phyloP scores from a whole-genome alignment of 257 asterid genomes.

The Anisodus tanguticus region DNA sequence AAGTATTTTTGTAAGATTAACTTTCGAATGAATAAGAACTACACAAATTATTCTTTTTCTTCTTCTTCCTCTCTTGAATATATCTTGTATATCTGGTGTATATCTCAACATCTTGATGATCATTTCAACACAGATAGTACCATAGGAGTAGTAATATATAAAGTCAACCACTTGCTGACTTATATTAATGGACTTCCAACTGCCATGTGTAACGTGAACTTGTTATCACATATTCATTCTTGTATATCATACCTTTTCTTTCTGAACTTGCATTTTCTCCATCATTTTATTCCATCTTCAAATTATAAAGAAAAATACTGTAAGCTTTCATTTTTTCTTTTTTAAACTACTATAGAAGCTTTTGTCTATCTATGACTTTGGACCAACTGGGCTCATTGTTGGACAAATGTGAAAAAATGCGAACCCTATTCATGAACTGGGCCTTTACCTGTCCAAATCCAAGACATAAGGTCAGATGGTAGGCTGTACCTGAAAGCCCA shows the following conservation, averaged over 20 bases:
- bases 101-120: too few relatives aligned
- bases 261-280: background rate
- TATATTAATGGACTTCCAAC: conserved; percentile 13
- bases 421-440: background rate
- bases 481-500: background rate
- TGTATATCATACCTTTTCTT: background rate
- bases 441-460: background rate
- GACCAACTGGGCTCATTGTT: background rate
- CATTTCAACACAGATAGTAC: too few relatives aligned
- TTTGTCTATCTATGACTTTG: background rate
- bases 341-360: background rate
- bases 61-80: too few relatives aligned
- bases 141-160: too few relatives aligned
- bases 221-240: background rate
- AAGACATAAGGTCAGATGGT: background rate
- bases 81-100: too few relatives aligned
- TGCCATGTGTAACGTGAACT: background rate
- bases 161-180: conserved; percentile 25
- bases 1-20: too few relatives aligned
- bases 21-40: too few relatives aligned
- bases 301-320: background rate
- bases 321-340: background rate
- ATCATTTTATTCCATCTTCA: background rate
- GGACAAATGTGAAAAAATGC: background rate
- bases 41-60: too few relatives aligned